phyloP scores from a whole-genome alignment of 768 basidiomycete species.

The Lyophyllum atratum region DNA sequence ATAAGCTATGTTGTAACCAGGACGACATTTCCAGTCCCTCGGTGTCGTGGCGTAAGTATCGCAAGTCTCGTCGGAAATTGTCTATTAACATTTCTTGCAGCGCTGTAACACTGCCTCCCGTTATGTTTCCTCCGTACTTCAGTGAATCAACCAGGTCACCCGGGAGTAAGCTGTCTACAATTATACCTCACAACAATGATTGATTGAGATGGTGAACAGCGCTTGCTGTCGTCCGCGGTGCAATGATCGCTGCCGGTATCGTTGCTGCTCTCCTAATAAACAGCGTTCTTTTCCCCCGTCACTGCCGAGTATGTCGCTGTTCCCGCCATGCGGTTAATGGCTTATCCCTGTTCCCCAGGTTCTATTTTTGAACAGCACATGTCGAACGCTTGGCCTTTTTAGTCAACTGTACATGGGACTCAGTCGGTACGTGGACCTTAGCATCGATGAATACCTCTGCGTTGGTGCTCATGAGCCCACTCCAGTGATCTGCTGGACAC shows the following conservation, averaged over 20 bases:
- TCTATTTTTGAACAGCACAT: constrained; percentile 41
- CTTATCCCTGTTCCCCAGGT: constrained; percentile 27
- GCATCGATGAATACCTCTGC: not conserved
- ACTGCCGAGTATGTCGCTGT: constrained; percentile 38
- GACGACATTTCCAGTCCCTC: constrained; percentile 37
- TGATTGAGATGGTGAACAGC: constrained; percentile 25
- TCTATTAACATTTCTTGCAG: constrained; percentile 20
- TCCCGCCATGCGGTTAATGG: not conserved
- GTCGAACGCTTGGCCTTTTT: constrained; percentile 37
- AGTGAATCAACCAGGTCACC: constrained; percentile 27
- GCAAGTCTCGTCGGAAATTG: not conserved
- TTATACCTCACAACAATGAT: not conserved
- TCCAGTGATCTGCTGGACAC: constrained; percentile 36
- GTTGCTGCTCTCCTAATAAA: constrained; percentile 45
- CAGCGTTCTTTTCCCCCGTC: constrained; percentile 45
- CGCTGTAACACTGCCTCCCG: constrained; percentile 45
- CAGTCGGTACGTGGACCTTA: constrained; percentile 32
- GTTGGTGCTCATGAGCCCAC: not conserved
- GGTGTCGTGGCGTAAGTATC: constrained; percentile 45
- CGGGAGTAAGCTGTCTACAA: constrained; percentile 23
- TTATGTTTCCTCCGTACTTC: constrained; percentile 34
- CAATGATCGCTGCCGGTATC: constrained; percentile 47
- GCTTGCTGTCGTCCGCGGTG: constrained; percentile 38
- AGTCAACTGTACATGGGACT: constrained; percentile 46
- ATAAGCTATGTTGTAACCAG: constrained; percentile 46